Conservation (phyloP, 1,284 basidiomycete genomes). For the Microbotryum violaceum region DNA sequence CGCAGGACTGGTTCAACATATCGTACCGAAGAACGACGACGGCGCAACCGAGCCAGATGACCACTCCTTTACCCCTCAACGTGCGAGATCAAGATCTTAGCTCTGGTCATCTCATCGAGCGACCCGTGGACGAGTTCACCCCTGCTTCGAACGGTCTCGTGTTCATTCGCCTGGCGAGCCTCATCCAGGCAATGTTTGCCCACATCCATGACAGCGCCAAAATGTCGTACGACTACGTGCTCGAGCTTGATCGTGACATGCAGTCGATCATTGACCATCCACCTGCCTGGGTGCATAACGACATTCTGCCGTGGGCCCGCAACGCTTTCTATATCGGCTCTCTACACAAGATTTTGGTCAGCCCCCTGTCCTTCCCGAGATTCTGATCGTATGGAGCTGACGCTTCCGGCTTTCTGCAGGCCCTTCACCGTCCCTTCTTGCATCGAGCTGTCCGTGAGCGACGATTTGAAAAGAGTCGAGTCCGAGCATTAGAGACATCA, state of each 20-base stretch:
- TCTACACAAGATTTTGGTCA: no score
- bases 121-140: constrained; percentile 20
- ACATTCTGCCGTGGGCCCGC: background rate
- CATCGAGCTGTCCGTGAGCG: constrained; percentile 6
- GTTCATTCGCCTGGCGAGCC: constrained; percentile 12
- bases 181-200: constrained; percentile 14
- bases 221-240: constrained; percentile 9
- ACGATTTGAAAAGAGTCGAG: background rate
- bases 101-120: constrained; percentile 4
- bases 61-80: constrained; percentile 28
- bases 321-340: background rate
- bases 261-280: background rate
- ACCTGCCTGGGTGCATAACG: background rate
- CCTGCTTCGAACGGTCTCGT: constrained; percentile 4
- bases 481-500: constrained; percentile 8
- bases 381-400: background rate
- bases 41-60: constrained; percentile 11
- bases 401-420: background rate
- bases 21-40: constrained; percentile 22
- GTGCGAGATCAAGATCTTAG: constrained; percentile 21
- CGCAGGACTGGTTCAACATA: constrained; percentile 27
- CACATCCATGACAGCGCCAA: constrained; percentile 8
- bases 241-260: constrained; percentile 11
- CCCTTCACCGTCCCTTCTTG: constrained; percentile 2
- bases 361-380: no score